These are phyloP conservation scores for Ajuga reptans DNA, from an alignment of 305 asterid genomes.

Conservation along the genomic window DNA sequence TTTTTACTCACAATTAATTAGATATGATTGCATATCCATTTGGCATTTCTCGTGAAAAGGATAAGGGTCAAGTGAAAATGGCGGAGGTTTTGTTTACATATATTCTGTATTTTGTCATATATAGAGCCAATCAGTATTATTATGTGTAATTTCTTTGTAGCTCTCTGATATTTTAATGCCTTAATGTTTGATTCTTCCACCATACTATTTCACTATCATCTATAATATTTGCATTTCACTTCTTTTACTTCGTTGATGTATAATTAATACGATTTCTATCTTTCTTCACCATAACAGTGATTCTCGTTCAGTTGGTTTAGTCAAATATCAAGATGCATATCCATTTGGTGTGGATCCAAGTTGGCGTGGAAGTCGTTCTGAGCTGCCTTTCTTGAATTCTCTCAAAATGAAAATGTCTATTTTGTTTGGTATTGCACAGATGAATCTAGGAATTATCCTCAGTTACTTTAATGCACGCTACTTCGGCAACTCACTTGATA, in stretches of 20 bases:
- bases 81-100: not conserved
- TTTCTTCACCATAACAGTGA: constrained; percentile 50
- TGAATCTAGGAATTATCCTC: constrained; percentile 80
- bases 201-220: not conserved
- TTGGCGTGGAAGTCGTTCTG: constrained; percentile 98
- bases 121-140: not conserved
- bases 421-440: constrained; percentile 81
- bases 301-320: constrained; percentile 58
- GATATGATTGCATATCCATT: not conserved
- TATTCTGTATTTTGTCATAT: not conserved
- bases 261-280: constrained; percentile 16
- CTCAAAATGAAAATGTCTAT: constrained; percentile 96
- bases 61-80: not conserved
- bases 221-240: not conserved
- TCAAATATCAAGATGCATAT: constrained; percentile 66
- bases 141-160: not conserved
- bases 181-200: not conserved
- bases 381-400: constrained; percentile 94
- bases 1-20: too few species aligned
- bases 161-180: not conserved
- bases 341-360: constrained; percentile 98
- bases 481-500: constrained; percentile 65
- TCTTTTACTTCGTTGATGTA: constrained; percentile 12
- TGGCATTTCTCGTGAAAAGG: not conserved
- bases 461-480: constrained; percentile 84